Percentiles rank a stretch among this genome's conserved stretches.
Evolutionary conservation across 768 basidiomycete genomes (phyloP).

Genomic region (Trametes gibbosa): DNA sequence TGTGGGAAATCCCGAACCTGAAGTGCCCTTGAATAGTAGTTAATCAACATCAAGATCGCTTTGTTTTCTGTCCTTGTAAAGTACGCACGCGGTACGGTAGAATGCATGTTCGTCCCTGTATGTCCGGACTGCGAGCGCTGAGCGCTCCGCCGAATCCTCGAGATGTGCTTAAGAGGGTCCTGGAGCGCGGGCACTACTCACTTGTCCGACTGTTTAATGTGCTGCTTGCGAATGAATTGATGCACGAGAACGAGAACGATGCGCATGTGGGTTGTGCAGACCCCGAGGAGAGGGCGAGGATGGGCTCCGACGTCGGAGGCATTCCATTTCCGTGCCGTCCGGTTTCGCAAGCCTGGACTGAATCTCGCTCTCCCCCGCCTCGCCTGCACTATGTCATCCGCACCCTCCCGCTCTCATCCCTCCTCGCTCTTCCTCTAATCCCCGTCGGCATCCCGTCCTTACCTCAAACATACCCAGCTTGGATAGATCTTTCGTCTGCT

Average conservation of each 20-base stretch:
- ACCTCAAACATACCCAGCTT: background rate
- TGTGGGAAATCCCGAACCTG: constrained; percentile 11
- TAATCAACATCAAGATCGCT: too few species aligned
- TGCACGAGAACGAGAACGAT: background rate
- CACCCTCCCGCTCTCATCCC: background rate
- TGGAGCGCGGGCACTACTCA: too few species aligned
- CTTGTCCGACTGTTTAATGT: too few species aligned
- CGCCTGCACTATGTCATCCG: constrained; percentile 16
- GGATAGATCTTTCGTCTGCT: background rate
- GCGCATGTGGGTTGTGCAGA: background rate
- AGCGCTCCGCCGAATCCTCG: background rate
- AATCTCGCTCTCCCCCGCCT: constrained; percentile 1
- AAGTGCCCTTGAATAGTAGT: background rate
- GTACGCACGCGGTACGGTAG: too few species aligned
- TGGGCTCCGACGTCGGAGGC: background rate
- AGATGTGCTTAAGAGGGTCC: background rate
- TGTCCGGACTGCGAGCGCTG: too few species aligned
- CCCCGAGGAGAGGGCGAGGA: constrained; percentile 2
- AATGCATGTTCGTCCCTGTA: too few species aligned
- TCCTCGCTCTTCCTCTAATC: background rate
- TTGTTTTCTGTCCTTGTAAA: too few species aligned
- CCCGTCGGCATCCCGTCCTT: background rate
- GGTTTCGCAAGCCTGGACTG: constrained; percentile 15
- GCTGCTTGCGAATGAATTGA: too few species aligned
- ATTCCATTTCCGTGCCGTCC: constrained; percentile 13